Evolutionary conservation across 768 basidiomycete species (phyloP), one percentile per base, ranked within the genome.

Genomic region (Trametes gibbosa): DNA sequence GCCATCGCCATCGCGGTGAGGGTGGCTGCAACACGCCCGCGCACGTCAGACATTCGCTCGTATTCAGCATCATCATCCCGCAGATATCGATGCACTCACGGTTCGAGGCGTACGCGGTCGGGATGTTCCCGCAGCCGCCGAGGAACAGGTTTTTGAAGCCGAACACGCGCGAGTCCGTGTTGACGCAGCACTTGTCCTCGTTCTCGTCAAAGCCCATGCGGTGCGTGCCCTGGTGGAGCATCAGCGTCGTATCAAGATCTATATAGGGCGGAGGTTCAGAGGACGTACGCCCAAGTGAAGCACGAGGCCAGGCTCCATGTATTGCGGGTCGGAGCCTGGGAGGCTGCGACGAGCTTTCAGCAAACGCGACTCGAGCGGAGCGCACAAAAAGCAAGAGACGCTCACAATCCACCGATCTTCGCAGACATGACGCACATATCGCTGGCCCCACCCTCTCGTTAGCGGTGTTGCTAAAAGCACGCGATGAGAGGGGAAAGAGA

Each of bases 301-400:
- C 19, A 65, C 60, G 17, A 70, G 56, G 10, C 65, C 69, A 6
- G 63, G 67, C 17, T 56, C 56, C 72, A 72, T 70, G 65, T 72
- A 72, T 58, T 72, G 70, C n/a, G 73, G 71, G 40, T 67, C 56
- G 16, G 69, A 69, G 13, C 73, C 72, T 14, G 74, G 74, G 21
- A 75, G 63, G 60, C 50, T 51, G 50, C 1, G 12, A 39, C 5
- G 21, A 35, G 3, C 24, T 3, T 13, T n/a, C n/a, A n/a, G n/a
- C n/a, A n/a, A n/a, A 14, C 2, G 35, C 39, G 19, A 50, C 34
- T n/a, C 10, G 24, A 6, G 13, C 4, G 27, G 37, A 39, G 7
- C 4, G 5, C 13, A 14, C 4, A 49, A n/a, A 49, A 29, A 27
- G 10, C 19, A 16, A n/a, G 50, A 17, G 17, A 25, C 21, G 41